Conservation (phyloP, 441 rosid genomes). For the Adansonia grandidieri region DNA sequence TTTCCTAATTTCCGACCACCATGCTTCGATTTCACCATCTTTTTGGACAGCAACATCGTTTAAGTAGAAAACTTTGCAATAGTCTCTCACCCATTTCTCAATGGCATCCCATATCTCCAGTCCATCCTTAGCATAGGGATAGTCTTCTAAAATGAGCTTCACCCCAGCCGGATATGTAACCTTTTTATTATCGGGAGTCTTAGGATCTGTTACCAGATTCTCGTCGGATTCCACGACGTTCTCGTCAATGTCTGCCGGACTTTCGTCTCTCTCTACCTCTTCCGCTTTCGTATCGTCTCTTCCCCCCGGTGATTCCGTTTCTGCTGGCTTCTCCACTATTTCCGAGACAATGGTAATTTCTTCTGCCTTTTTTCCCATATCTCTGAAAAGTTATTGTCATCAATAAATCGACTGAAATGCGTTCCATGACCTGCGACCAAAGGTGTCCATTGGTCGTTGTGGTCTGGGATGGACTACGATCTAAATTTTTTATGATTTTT, state of each 20-base stretch:
- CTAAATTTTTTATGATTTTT: too few species aligned
- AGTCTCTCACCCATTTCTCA: conserved; percentile 56
- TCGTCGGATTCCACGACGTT: not conserved
- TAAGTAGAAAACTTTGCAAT: conserved; percentile 49
- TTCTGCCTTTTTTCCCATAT: not conserved
- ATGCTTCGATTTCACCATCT: conserved; percentile 69
- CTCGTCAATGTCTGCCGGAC: not conserved
- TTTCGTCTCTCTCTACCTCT: not conserved
- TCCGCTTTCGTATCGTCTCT: not conserved
- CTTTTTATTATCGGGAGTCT: too few species aligned
- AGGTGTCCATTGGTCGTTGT: too few species aligned
- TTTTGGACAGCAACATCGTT: conserved; percentile 35
- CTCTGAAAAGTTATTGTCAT: conserved; percentile 13
- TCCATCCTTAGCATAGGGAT: conserved; percentile 71
- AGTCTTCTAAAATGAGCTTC: conserved; percentile 37
- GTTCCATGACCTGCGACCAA: not conserved
- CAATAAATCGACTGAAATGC: not conserved
- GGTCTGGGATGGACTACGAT: too few species aligned
- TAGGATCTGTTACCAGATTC: not conserved
- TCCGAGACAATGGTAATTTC: not conserved
- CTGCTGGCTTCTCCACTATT: not conserved
- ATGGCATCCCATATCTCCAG: conserved; percentile 60
- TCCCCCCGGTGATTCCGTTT: not conserved
- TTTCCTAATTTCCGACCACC: conserved; percentile 71
- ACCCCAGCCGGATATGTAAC: not conserved